phyloP scores from a whole-genome alignment of 768 basidiomycete genomes.

The Hortiboletus flavorubellus region DNA sequence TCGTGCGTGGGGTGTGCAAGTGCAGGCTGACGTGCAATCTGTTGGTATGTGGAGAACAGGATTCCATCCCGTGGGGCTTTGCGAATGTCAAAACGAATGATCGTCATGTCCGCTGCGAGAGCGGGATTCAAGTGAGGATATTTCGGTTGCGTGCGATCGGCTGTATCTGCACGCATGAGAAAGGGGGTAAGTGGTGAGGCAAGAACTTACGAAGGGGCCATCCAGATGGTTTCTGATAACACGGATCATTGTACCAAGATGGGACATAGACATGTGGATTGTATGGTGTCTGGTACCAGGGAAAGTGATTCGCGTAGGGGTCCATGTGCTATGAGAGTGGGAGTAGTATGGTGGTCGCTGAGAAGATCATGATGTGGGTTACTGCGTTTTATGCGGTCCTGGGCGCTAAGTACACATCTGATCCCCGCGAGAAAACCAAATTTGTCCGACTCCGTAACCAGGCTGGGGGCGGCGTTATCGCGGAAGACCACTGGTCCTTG shows the following conservation, averaged over 20 bases:
- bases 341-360: background rate
- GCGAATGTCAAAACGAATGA: constrained; percentile 48
- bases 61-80: constrained; percentile 42
- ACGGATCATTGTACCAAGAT: constrained; percentile 15
- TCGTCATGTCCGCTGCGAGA: constrained; percentile 50
- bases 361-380: background rate
- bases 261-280: constrained; percentile 32
- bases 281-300: constrained; percentile 27
- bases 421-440: constrained; percentile 1
- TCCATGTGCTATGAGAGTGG: constrained; percentile 17
- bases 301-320: constrained; percentile 19
- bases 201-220: constrained; percentile 17
- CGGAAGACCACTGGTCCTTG: background rate
- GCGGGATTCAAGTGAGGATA: constrained; percentile 52
- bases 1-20: constrained; percentile 31
- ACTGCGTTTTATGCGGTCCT: background rate
- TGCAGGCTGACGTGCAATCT: constrained; percentile 37
- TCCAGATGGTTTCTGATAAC: constrained; percentile 7
- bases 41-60: constrained; percentile 39
- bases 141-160: constrained; percentile 32
- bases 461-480: background rate
- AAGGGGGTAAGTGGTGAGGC: background rate
- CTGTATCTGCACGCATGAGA: constrained; percentile 4
- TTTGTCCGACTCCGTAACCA: constrained; percentile 5
- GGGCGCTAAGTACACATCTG: constrained; percentile 6